phyloP scores from a whole-genome alignment of 75 land plant species.

The Pseudotsuga menziesii region DNA sequence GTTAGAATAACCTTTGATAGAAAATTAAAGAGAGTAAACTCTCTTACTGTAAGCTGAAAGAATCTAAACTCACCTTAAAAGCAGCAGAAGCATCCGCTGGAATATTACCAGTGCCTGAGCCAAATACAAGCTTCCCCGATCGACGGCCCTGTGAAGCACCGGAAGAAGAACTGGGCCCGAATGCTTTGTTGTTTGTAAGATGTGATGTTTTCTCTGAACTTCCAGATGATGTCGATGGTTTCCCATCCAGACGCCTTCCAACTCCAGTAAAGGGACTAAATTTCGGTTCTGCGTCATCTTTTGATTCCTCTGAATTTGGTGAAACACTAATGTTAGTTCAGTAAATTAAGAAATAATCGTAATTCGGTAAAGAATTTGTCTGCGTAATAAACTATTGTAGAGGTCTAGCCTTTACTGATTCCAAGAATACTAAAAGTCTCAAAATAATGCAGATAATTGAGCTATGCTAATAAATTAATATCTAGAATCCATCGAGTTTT shows the following conservation, averaged over 20 bases:
- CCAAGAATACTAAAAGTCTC: too few relatives aligned
- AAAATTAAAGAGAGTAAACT: not conserved
- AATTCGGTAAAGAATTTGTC: too few relatives aligned
- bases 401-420: too few relatives aligned
- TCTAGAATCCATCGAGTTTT: too few relatives aligned
- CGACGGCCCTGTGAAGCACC: constrained; percentile 14
- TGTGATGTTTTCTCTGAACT: constrained; percentile 2
- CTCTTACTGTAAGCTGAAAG: too few relatives aligned
- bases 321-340: not conserved
- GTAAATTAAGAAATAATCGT: too few relatives aligned
- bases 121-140: constrained; percentile 90
- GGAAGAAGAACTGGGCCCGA: constrained; percentile 8
- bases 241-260: constrained; percentile 80
- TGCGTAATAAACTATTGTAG: too few relatives aligned
- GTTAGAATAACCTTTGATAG: not conserved
- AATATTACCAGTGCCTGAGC: constrained; percentile 37
- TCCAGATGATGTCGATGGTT: constrained; percentile 16
- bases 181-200: constrained; percentile 8
- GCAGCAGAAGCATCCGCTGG: constrained; percentile 28
- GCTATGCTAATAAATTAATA: too few relatives aligned
- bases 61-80: constrained; percentile 32
- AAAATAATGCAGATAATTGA: too few relatives aligned
- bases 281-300: constrained; percentile 40
- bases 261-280: constrained; percentile 73
- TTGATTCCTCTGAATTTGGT: constrained; percentile 33